Base-by-base conservation (phyloP, 176 grass and related monocot genomes). In the Aegilops longissima region DNA sequence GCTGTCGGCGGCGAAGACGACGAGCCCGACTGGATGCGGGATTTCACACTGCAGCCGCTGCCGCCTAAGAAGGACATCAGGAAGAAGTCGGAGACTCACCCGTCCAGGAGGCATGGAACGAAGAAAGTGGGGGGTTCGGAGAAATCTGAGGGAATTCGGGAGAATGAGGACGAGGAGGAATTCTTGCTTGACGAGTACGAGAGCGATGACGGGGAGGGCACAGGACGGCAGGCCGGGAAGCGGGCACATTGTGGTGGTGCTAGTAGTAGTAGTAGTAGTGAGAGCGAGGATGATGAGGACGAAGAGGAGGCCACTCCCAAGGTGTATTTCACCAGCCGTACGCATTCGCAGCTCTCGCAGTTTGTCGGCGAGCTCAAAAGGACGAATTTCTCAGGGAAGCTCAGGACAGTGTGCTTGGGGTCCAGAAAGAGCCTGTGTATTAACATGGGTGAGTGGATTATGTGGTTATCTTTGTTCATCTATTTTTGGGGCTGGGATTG, bases 341-440 rank as follows among this genome's bases (percentile, higher is more conserved):
- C 90, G 8, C 96, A 98, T 67, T 95, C 96, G 17, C 93, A 98
- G 84, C 86, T 98, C 69, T 94, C 96, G 3, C 96, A 95, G 87
- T 98, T 98, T 82, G 86, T 98, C 47, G 84, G 75, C 34, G 96
- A 98, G 88, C 93, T 98, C 73, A 98, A 91, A 69, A 98, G 52
- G 80, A 94, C 96, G 1, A 27, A 65, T 23, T 94, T 98, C 34
- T 79, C 90, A 2, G 71, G 71, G 24, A 75, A 73, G 63, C 78
- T 95, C 59, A 92, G 80, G 76, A 75, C 86, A 4, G 86, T 88
- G 68, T 95, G 92, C 86, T 92, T 98, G 84, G 96, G 93, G 23
- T 98, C 96, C 45, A 98, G 96, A 87, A 98, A 94, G 84, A 98
- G 95, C 44, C 12, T 98, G 13, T 95, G 96, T 78, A 88, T 89